Evolutionary conservation across 192 early-diverging fungal genomes (phyloP), one percentile per base, ranked within the genome.

Genomic region (Coemansia sp.): DNA sequence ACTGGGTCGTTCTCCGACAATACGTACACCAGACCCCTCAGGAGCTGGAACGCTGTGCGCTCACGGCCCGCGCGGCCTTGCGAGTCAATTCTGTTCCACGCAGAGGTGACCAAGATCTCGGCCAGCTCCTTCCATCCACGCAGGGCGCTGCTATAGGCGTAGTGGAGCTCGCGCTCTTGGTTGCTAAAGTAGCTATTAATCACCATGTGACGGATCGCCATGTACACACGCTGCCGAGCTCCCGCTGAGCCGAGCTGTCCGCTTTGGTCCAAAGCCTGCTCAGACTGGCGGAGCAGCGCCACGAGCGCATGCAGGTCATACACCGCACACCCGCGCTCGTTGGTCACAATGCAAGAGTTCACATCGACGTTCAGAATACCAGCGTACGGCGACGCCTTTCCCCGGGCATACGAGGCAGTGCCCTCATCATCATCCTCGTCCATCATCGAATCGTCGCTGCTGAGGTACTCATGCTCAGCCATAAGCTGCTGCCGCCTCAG

Each of bases 81-180:
- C 66, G 59, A 87, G 84, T 80, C 92, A 91, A 64, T 86, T 85
- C 17, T 87, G 80, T 34, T 83, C 83, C 51, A 97, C 34, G 82
- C 82, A 10, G 82, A 84, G 23, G 82, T 73, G 3, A 73, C 70
- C 1, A 89, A 86, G 14, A 94, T 84, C 55, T 94, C 89, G 5
- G 94, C 84, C 21, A 96, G 75, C 59, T 93, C 87, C 65, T 88
- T 85, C 97, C 97, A 99, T 1, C 91, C 89, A 42, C 88, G 83
- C 61, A 93, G 81, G 21, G 87, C 88, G 50, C 91, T 89, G 41
- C 83, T 75, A 17, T 90, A 85, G 11, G 93, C 89, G 66, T 86
- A 80, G 46, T 85, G 81, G 61, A 94, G 75, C 80, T 94, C 90
- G 19, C 87, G 84, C 17, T 79, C 73, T 53, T 89, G 86, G 67